These are phyloP conservation scores for Ichthyophthirius multifiliis DNA, from an alignment of 169 alveolate species.

Conservation along the genomic window DNA sequence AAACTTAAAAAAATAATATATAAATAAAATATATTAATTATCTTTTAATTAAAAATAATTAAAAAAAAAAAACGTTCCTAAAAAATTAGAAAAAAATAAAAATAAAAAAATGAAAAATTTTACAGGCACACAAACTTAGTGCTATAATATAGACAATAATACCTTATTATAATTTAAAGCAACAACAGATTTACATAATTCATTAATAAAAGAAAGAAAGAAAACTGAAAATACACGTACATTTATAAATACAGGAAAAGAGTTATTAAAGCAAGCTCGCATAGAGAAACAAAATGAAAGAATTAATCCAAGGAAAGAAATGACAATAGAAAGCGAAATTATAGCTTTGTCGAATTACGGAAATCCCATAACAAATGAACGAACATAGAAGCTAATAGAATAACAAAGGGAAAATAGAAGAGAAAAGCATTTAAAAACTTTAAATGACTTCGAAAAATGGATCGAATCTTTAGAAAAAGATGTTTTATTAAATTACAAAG, in stretches of 20 bases:
- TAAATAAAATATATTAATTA: too few species aligned
- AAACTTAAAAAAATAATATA: too few species aligned
- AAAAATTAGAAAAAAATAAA: too few species aligned
- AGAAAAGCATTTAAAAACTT: conserved; percentile 53
- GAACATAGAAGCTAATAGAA: conserved; percentile 45
- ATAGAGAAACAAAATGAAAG: conserved; percentile 23
- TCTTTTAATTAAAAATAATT: too few species aligned
- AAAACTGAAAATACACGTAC: neutral
- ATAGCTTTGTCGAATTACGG: neutral
- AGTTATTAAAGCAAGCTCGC: conserved; percentile 24
- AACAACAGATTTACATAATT: neutral
- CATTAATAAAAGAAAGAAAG: neutral
- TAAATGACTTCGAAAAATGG: conserved; percentile 65
- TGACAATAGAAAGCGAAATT: conserved; percentile 9
- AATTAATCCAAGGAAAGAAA: neutral
- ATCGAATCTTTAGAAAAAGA: conserved; percentile 34
- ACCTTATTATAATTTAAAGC: neutral
- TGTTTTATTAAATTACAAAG: conserved; percentile 37
- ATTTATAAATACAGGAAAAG: conserved; percentile 32
- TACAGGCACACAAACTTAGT: conserved; percentile 1
- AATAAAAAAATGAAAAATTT: neutral
- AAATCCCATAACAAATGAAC: neutral
- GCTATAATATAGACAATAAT: neutral
- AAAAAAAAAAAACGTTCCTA: too few species aligned
- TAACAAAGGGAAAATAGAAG: conserved; percentile 50